Evolutionary conservation across 257 asterid genomes (phyloP).

Genomic region (Ajuga chamaepitys): DNA sequence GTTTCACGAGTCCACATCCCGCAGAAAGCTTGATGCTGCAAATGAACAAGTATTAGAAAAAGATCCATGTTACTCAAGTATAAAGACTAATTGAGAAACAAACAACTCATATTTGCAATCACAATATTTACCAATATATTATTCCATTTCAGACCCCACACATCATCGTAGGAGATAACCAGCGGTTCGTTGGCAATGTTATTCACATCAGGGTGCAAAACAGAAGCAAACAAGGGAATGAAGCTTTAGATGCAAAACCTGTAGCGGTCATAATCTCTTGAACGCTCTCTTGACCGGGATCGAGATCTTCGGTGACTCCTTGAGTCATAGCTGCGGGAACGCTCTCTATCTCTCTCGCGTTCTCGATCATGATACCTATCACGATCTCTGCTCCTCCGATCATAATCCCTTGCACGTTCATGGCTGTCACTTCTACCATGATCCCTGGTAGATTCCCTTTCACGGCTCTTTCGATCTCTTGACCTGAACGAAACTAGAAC

Average conservation of each 20-base stretch:
- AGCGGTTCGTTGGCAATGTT: background rate
- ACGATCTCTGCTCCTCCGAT: slow-evolving; percentile 55
- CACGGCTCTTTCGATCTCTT: slow-evolving; percentile 59
- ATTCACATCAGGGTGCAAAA: background rate
- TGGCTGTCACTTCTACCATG: slow-evolving; percentile 52
- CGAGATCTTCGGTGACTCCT: slow-evolving; percentile 73
- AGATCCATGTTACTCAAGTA: too few relatives aligned
- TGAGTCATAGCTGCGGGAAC: slow-evolving; percentile 63
- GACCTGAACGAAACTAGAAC: slow-evolving; percentile 34
- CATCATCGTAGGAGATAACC: background rate
- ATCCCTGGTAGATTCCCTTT: slow-evolving; percentile 57
- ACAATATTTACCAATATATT: background rate
- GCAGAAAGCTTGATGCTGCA: too few relatives aligned
- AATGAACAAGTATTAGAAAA: too few relatives aligned
- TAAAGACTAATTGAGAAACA: too few relatives aligned
- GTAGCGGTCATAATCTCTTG: slow-evolving; percentile 78
- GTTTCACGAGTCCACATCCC: too few relatives aligned
- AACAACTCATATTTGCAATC: background rate
- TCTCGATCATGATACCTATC: slow-evolving; percentile 43
- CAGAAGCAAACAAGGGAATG: too few relatives aligned
- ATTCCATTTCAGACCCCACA: background rate
- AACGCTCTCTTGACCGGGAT: slow-evolving; percentile 69
- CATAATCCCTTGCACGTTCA: slow-evolving; percentile 53
- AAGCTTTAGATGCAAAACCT: slow-evolving; percentile 31
- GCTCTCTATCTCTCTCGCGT: slow-evolving; percentile 59